These are phyloP conservation scores for Calocera cornea DNA, from an alignment of 768 basidiomycete species.

Conservation along the genomic window DNA sequence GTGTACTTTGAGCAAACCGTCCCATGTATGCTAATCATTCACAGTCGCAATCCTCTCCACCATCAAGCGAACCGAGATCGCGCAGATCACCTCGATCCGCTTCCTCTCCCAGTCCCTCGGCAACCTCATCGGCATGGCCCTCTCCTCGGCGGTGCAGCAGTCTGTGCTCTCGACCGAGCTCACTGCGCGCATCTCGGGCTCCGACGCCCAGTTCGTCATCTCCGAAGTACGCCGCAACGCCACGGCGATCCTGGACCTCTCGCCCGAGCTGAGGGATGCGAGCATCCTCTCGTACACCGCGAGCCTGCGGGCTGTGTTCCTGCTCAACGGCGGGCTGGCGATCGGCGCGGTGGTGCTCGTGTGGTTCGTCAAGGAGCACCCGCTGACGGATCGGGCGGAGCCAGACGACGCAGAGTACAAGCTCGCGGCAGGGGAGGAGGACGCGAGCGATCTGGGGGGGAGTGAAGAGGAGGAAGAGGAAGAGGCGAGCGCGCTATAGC, in stretches of 20 bases:
- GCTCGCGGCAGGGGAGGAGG: background rate
- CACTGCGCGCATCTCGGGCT: background rate
- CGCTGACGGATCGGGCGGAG: background rate
- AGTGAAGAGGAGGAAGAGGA: slow-evolving; percentile 2
- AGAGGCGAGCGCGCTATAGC: background rate
- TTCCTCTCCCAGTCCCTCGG: slow-evolving; percentile 4
- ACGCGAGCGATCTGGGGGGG: background rate
- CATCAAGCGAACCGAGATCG: background rate
- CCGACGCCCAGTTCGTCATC: background rate
- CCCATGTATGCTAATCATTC: background rate
- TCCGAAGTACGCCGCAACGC: background rate
- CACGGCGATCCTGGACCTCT: background rate
- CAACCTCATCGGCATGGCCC: background rate
- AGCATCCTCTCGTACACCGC: background rate
- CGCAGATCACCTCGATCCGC: background rate
- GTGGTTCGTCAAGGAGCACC: background rate
- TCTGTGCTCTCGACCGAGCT: background rate
- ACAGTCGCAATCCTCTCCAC: background rate
- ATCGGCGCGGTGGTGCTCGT: background rate
- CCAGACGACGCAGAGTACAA: background rate
- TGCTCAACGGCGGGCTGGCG: background rate
- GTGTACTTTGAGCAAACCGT: background rate
- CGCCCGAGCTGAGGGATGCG: background rate
- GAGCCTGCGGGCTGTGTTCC: background rate
- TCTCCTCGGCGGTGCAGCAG: background rate